Conservation (phyloP, 1,284 basidiomycete genomes). For the Sporisorium exsertum region DNA sequence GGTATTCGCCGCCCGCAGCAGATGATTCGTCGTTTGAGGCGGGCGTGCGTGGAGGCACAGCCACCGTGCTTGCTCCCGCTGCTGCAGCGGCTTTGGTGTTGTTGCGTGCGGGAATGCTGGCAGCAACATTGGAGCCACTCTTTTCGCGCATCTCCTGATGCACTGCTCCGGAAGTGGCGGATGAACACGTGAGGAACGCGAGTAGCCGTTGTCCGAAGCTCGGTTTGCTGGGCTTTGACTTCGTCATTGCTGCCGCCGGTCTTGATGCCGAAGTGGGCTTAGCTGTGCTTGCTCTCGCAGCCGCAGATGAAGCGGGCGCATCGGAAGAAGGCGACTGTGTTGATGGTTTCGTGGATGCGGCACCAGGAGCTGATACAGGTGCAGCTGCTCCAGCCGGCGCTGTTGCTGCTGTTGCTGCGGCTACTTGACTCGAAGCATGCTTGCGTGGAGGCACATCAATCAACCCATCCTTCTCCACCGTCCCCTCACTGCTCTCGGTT, state of each 20-base stretch:
- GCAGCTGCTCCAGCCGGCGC: neutral
- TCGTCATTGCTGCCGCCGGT: neutral
- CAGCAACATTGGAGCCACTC: constrained; percentile 7
- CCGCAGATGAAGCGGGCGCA: constrained; percentile 1
- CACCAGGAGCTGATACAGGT: neutral
- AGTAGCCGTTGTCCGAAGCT: constrained; percentile 35
- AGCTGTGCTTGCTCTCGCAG: constrained; percentile 1
- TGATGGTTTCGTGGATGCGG: constrained; percentile 1
- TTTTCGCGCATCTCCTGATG: constrained; percentile 45
- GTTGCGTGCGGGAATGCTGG: constrained; percentile 12
- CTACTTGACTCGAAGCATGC: constrained; percentile 7
- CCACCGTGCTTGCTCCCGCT: constrained; percentile 2
- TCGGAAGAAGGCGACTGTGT: neutral
- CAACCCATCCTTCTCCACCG: constrained; percentile 40
- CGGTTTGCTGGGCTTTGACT: constrained; percentile 13
- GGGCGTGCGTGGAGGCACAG: constrained; percentile 26
- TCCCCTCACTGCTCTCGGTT: constrained; percentile 35
- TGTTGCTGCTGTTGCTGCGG: too few relatives aligned
- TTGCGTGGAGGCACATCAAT: constrained; percentile 29
- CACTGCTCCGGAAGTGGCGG: constrained; percentile 26
- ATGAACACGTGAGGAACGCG: constrained; percentile 57
- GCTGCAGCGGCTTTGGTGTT: neutral
- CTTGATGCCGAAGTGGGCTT: constrained; percentile 16
- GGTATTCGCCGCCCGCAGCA: constrained; percentile 17
- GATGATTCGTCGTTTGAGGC: constrained; percentile 30